Percentiles rank a stretch among this genome's conserved stretches.
These are phyloP conservation scores for Acer campestre DNA, from an alignment of 345 rosid genomes.

Conservation along the genomic window DNA sequence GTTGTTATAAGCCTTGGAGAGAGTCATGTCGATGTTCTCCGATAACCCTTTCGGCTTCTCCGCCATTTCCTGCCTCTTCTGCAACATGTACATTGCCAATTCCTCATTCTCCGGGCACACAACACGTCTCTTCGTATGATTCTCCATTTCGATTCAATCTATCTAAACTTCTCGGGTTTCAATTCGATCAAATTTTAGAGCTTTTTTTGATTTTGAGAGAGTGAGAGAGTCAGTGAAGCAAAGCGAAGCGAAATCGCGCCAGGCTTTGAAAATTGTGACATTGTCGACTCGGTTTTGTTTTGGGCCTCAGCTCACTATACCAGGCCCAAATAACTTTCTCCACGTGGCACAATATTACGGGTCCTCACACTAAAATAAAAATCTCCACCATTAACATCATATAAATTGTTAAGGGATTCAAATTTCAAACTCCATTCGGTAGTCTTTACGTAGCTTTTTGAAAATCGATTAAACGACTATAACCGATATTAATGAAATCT, in stretches of 20 bases:
- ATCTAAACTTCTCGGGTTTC: background rate
- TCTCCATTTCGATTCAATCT: slow-evolving; percentile 47
- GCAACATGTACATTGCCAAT: slow-evolving; percentile 56
- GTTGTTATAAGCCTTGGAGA: slow-evolving; percentile 57
- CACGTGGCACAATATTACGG: too few species aligned
- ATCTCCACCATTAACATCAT: background rate
- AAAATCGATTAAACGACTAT: too few species aligned
- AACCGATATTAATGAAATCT: too few species aligned
- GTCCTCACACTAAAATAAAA: background rate
- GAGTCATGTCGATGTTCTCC: slow-evolving; percentile 59
- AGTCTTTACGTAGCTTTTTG: too few species aligned
- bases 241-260: slow-evolving; percentile 26
- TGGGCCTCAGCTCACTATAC: background rate
- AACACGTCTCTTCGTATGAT: slow-evolving; percentile 36
- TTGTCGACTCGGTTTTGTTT: background rate
- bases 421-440: too few species aligned
- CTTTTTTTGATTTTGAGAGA: background rate
- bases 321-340: background rate
- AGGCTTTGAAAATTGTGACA: slow-evolving; percentile 1
- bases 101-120: slow-evolving; percentile 62
- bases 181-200: background rate
- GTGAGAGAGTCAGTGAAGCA: background rate
- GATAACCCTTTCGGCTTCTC: slow-evolving; percentile 71
- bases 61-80: slow-evolving; percentile 67
- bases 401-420: too few species aligned